Base-by-base conservation (phyloP, 306 rosid species). In the Ammopiptanthus mongolicus region DNA sequence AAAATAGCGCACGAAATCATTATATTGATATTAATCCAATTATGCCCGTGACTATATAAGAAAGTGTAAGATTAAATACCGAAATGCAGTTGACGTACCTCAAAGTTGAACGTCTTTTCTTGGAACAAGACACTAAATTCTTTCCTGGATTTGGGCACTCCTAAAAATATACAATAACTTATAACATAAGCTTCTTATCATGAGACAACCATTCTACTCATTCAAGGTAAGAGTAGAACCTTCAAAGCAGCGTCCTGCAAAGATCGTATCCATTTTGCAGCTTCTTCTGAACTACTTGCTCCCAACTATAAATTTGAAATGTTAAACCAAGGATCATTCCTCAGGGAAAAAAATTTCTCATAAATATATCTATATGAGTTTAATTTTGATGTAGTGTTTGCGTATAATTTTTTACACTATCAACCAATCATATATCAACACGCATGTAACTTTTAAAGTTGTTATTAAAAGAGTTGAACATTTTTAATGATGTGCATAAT, bases 251-350 rank as follows among this genome's bases (percentile, higher is more conserved):
- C 83, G 19, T 83, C 94, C 62, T 91, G 89, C 59, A 91, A 82
- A 3, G 93, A 88, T 48, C 75, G 91, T 39, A 89, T 93, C 97
- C 98, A 93, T 78, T 73, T 85, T 58, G 96, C 98, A 36, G 94
- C 93, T 75, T 93, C 98, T 88, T 93, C 97, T 57, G 98, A 76
- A 73, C 97, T 91, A 81, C 87, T 85, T 70, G 97, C 97, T 67
- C 98, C 97, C 76, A 91, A 65, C 98, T 93, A 68, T 52, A 65
- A 69, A 66, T 77, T 60, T 73, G 50, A 19, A 81, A 83, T 53
- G 47, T 53, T 42, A 48, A 59, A 56, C 57, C 39, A 55, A 17
- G 56, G 17, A 59, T 67, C 76, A 81, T 76, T 58, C 41, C 57
- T 36, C 8, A 55, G 12, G 34, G 74, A 8, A 82, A 64, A 8